A percentile compares a stretch with the other conserved stretches of the same genome.
Conservation (phyloP, 495 filamentous ascomycete genomes). For the Aspergillus baeticus region DNA sequence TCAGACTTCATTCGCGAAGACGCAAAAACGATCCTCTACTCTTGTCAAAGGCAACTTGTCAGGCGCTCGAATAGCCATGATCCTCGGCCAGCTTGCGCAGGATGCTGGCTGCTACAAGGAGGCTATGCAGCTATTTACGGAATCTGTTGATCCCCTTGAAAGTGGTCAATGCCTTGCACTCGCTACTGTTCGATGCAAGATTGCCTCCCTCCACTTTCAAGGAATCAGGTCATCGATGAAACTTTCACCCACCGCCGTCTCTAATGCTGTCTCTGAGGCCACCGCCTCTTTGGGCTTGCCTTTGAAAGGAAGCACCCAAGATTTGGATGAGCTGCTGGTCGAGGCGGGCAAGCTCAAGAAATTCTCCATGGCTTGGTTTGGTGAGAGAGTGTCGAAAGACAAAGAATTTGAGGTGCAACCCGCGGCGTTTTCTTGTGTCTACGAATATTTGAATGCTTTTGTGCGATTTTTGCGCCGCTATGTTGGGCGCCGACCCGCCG, state of each 20-base stretch:
- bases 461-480: constrained; percentile 48
- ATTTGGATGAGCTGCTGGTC: constrained; percentile 68
- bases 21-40: constrained; percentile 26
- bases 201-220: constrained; percentile 42
- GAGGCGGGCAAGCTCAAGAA: constrained; percentile 65
- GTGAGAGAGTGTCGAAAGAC: constrained; percentile 33
- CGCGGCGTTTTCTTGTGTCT: constrained; percentile 23
- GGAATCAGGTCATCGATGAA: constrained; percentile 28
- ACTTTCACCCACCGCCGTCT: constrained; percentile 15
- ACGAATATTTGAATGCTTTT: constrained; percentile 42
- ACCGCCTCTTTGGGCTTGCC: constrained; percentile 54
- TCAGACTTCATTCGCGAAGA: constrained; percentile 31
- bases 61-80: constrained; percentile 33
- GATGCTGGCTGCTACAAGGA: constrained; percentile 45
- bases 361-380: constrained; percentile 54
- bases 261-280: constrained; percentile 32
- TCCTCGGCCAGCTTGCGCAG: constrained; percentile 45
- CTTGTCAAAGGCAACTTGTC: constrained; percentile 24
- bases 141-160: constrained; percentile 33
- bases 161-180: constrained; percentile 35
- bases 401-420: constrained; percentile 17
- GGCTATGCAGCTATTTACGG: constrained; percentile 38
- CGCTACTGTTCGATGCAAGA: constrained; percentile 43
- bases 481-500: constrained; percentile 33
- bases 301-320: constrained; percentile 58